Conservation (phyloP, 2,329 filamentous ascomycete genomes). For the Colletotrichum salicis region DNA sequence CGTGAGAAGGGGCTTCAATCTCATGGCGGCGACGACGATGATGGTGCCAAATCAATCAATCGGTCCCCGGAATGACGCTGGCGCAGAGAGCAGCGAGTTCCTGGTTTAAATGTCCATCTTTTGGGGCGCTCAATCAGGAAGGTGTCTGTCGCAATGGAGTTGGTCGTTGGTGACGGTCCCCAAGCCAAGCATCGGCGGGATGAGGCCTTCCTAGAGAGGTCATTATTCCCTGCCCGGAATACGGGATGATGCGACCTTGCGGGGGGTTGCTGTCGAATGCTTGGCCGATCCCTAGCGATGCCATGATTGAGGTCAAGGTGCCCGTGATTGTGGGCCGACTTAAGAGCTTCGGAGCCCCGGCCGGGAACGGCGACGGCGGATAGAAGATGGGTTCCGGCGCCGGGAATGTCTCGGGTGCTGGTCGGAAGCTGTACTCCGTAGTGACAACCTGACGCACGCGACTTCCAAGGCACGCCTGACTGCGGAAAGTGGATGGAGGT, state of each 20-base stretch:
- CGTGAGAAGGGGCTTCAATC: neutral
- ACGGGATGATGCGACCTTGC: neutral
- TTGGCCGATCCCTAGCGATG: neutral
- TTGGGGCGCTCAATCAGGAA: constrained; percentile 5
- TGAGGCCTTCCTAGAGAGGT: neutral
- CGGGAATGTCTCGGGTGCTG: too few species aligned
- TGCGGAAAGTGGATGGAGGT: neutral
- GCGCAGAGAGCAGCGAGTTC: neutral
- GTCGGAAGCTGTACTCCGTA: neutral
- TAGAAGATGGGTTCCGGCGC: neutral
- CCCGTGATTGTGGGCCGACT: neutral
- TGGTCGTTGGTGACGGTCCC: constrained; percentile 2
- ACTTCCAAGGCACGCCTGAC: neutral
- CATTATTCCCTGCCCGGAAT: neutral
- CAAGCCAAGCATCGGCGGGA: neutral
- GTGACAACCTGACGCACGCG: neutral
- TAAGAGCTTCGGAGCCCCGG: neutral
- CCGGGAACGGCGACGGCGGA: neutral
- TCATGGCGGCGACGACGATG: neutral
- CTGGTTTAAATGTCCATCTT: neutral
- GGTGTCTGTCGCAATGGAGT: constrained; percentile 18
- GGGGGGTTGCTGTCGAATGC: neutral
- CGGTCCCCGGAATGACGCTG: neutral
- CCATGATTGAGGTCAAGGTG: neutral
- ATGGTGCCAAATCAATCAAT: too few species aligned